Evolutionary conservation across 345 rosid species (phyloP).

Genomic region (Brassica rapa): DNA sequence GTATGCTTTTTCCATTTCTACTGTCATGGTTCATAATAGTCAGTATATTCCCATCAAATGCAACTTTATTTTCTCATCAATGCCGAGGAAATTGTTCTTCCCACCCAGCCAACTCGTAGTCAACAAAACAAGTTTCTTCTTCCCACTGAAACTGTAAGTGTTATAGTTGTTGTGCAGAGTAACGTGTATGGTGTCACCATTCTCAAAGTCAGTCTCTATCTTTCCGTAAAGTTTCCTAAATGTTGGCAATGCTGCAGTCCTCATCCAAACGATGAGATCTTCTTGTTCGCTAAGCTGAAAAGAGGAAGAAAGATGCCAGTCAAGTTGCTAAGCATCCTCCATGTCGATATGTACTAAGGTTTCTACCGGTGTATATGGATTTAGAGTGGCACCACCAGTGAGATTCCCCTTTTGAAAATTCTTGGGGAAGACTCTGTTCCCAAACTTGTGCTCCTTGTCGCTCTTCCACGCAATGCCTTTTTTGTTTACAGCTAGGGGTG

Average conservation of each 20-base stretch:
- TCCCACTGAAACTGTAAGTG: constrained; percentile 92
- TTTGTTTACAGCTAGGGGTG: constrained; percentile 59
- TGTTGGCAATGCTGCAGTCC: constrained; percentile 99
- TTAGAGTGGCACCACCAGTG: constrained; percentile 59
- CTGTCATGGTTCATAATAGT: background rate
- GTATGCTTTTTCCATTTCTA: background rate
- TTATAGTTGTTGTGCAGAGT: constrained; percentile 69
- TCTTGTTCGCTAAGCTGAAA: constrained; percentile 88
- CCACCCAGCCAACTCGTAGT: constrained; percentile 99
- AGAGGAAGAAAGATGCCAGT: constrained; percentile 6
- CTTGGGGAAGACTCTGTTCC: constrained; percentile 71
- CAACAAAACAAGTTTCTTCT: constrained; percentile 94
- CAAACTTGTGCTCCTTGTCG: constrained; percentile 89
- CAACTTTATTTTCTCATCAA: constrained; percentile 28
- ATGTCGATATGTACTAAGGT: background rate
- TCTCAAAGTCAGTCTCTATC: constrained; percentile 79
- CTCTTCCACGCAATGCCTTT: constrained; percentile 89
- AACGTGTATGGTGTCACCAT: constrained; percentile 56
- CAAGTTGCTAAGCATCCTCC: constrained; percentile 9
- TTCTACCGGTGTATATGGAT: constrained; percentile 52
- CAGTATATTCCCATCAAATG: constrained; percentile 4
- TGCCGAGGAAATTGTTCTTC: constrained; percentile 94
- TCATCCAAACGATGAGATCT: constrained; percentile 98
- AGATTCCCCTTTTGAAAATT: constrained; percentile 75
- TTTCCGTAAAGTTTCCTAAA: constrained; percentile 94